Evolutionary conservation across 1,139 yeast species (phyloP).

Genomic region (Candida sanyaensis): DNA sequence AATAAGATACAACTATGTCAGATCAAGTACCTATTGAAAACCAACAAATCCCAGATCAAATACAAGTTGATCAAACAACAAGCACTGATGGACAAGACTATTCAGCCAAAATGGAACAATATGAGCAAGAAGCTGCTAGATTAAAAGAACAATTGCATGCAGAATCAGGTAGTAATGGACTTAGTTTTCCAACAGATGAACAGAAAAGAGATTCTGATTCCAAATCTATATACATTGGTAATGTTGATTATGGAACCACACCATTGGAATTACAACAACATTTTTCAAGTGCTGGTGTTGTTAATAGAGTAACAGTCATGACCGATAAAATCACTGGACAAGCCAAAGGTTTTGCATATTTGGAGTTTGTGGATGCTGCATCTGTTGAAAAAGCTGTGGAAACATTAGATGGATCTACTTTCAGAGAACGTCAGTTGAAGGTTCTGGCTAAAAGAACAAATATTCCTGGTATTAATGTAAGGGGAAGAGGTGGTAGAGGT

Average conservation of each 20-base stretch:
- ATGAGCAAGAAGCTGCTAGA: constrained; percentile 32
- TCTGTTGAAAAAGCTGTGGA: constrained; percentile 67
- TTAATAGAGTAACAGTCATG: constrained; percentile 81
- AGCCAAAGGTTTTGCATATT: constrained; percentile 86
- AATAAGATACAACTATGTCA: constrained; percentile 13
- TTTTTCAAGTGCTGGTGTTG: constrained; percentile 72
- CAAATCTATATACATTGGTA: constrained; percentile 83
- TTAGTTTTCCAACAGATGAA: constrained; percentile 23
- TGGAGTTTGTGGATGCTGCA: constrained; percentile 70
- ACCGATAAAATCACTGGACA: constrained; percentile 71
- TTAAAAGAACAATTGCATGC: constrained; percentile 24
- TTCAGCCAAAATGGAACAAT: constrained; percentile 21
- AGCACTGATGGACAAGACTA: background rate
- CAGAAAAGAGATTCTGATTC: constrained; percentile 58
- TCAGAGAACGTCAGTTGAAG: constrained; percentile 69
- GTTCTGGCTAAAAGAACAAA: constrained; percentile 81
- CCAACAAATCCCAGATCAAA: constrained; percentile 12
- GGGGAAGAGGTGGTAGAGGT: constrained; percentile 40
- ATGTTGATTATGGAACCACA: constrained; percentile 77
- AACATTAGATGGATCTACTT: constrained; percentile 59
- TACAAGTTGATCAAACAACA: background rate
- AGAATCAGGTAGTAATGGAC: constrained; percentile 10
- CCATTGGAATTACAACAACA: constrained; percentile 83
- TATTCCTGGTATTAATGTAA: constrained; percentile 62
- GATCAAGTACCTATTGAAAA: constrained; percentile 17